Conservation (phyloP, 2,329 filamentous ascomycete genomes). For the Polytolypa hystricis region DNA sequence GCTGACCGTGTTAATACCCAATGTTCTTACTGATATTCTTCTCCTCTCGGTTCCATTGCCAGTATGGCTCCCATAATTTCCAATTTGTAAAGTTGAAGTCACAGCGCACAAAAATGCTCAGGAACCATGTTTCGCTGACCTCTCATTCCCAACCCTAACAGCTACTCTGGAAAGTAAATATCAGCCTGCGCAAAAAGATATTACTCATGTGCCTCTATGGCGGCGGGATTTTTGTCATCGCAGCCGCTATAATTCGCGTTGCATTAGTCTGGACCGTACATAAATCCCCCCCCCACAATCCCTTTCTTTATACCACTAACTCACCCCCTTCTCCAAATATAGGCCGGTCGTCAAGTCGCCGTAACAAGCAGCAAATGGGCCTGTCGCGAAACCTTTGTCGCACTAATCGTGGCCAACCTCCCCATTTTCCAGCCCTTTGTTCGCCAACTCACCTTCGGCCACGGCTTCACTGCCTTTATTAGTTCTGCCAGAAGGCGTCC, state of each 20-base stretch:
- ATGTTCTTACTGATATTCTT: conserved; percentile 47
- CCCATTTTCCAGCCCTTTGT: conserved; percentile 33
- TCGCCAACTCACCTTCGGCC: conserved; percentile 17
- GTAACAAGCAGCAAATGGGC: conserved; percentile 34
- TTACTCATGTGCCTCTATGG: conserved; percentile 45
- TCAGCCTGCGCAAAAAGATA: conserved; percentile 41
- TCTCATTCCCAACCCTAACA: conserved; percentile 16
- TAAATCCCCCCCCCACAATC: no score
- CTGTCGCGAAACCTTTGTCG: conserved; percentile 36
- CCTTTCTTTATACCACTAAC: no score
- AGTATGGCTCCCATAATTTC: conserved; percentile 30
- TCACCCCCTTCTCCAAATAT: neutral
- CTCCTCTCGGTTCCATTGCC: conserved; percentile 47
- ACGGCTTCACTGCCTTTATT: conserved; percentile 13
- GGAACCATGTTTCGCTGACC: no score
- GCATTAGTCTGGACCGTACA: conserved; percentile 39
- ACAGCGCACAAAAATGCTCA: no score
- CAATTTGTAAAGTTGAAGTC: no score
- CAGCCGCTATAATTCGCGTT: conserved; percentile 44
- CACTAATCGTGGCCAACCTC: conserved; percentile 32
- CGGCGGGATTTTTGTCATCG: conserved; percentile 46
- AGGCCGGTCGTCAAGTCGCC: conserved; percentile 29
- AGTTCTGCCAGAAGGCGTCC: conserved; percentile 14
- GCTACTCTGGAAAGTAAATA: conserved; percentile 43
- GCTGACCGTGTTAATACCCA: conserved; percentile 38